Evolutionary conservation across 192 early-diverging fungal genomes (phyloP), one percentile per base, ranked within the genome.

Genomic region (Backusella westeae): DNA sequence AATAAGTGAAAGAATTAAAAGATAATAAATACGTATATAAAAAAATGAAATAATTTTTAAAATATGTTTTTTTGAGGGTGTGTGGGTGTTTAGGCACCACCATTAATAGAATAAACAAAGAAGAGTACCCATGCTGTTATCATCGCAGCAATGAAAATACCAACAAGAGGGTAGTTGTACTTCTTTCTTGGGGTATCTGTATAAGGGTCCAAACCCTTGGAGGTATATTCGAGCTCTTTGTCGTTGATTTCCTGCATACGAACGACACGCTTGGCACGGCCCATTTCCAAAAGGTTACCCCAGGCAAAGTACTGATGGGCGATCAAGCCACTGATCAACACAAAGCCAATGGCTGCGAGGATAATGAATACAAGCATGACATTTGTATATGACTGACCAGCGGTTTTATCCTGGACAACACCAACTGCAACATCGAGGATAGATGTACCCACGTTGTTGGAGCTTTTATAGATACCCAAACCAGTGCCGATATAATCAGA

Each of bases 361-460:
- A 67, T 49, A 23, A 80, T 76, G 35, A 76, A 80, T 19, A 80
- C 42, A 26, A 71, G 23, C 79, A 80, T 80, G 26, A 77, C 79
- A 63, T 75, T 71, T 7, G 75, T 76, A 56, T 80, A 80, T 19
- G 75, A 75, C 65, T 77, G 79, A 1, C 67, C 67, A 0, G 52
- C 59, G 3, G 77, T 82, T 17, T 75, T 72, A 69, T 91, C 90
- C 46, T 91, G 90, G 53, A 91, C 80, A 44, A 85, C 84, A 39
- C 90, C 90, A 29, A 91, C 80, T 23, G 88, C 83, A 59, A 90
- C 88, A 67, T 91, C 90, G n/a, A 91, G 84, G n/a, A 90, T 88
- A 6, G 89, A 83, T 6, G 86, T 85, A 12, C 89, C 90, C 29
- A 88, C 84, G 65, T 90, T 91, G 81, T 85, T 88, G 1, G 86